These are phyloP conservation scores for Mortierella sp. DNA, from an alignment of 371 early-diverging fungal species.

Conservation along the genomic window DNA sequence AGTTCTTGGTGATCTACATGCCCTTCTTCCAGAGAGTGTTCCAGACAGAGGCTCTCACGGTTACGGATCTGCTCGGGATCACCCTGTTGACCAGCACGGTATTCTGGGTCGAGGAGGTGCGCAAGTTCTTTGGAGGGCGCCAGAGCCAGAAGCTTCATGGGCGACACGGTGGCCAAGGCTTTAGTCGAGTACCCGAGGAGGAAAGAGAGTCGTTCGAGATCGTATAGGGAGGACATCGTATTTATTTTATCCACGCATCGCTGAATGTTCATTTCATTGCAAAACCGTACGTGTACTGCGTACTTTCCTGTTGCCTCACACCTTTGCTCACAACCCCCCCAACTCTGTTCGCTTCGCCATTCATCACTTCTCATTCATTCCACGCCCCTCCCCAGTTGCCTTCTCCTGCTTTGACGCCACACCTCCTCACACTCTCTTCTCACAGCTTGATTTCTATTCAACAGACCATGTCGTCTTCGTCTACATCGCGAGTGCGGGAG, in stretches of 20 bases:
- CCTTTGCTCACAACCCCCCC: too few relatives aligned
- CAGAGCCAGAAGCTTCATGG: conserved; percentile 24
- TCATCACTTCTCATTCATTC: too few relatives aligned
- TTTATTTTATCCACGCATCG: too few relatives aligned
- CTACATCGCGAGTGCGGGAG: conserved; percentile 16
- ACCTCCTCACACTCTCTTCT: too few relatives aligned
- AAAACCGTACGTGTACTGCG: too few relatives aligned
- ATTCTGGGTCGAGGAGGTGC: conserved; percentile 82
- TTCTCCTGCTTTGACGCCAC: too few relatives aligned
- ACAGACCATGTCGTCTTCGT: not conserved
- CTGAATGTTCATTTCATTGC: too few relatives aligned
- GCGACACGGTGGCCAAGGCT: conserved; percentile 35
- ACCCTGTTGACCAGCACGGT: conserved; percentile 75
- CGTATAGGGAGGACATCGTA: conserved; percentile 19
- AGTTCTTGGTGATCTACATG: conserved; percentile 88
- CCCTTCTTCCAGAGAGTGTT: conserved; percentile 93
- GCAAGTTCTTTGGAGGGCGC: conserved; percentile 63
- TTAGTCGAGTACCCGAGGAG: conserved; percentile 46
- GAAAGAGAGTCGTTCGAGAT: conserved; percentile 45
- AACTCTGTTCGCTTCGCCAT: too few relatives aligned
- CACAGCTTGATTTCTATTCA: too few relatives aligned
- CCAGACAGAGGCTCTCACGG: conserved; percentile 86
- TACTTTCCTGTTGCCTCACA: too few relatives aligned
- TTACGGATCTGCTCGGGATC: conserved; percentile 78
- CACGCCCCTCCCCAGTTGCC: too few relatives aligned